Evolutionary conservation across 1,284 basidiomycete genomes (phyloP).

Genomic region (Cutaneotrichosporon sp.): DNA sequence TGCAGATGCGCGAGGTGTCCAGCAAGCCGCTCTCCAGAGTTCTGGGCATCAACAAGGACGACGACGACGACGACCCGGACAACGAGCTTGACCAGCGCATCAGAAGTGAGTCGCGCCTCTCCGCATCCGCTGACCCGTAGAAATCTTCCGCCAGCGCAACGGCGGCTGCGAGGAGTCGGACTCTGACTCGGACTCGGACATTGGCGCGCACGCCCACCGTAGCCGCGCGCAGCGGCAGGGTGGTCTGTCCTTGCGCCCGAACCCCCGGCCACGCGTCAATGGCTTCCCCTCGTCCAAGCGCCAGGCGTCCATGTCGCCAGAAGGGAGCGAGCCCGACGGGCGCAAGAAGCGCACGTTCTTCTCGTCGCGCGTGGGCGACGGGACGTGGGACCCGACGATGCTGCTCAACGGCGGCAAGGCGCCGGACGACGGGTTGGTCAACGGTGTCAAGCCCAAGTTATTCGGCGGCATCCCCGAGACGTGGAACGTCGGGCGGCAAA

Average conservation of each 20-base stretch:
- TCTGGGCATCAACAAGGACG: constrained; percentile 45
- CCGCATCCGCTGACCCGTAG: constrained; percentile 18
- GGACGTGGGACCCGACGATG: constrained; percentile 24
- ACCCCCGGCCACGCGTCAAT: constrained; percentile 24
- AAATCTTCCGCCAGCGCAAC: constrained; percentile 28
- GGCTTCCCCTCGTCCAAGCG: constrained; percentile 26
- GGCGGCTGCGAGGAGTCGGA: constrained; percentile 26
- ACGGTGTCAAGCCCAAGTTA: constrained; percentile 29
- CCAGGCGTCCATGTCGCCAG: constrained; percentile 20
- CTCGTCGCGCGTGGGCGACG: constrained; percentile 21
- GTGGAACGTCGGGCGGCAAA: constrained; percentile 26
- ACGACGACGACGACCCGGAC: constrained; percentile 52
- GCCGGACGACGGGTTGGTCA: constrained; percentile 21
- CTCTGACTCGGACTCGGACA: constrained; percentile 34
- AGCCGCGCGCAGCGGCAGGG: constrained; percentile 33
- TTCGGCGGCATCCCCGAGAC: constrained; percentile 30
- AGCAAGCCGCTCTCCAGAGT: constrained; percentile 47
- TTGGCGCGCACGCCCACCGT: constrained; percentile 27
- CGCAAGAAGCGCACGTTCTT: constrained; percentile 31
- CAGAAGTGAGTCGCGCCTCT: constrained; percentile 37
- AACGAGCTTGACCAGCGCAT: constrained; percentile 51
- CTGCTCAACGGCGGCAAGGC: constrained; percentile 17
- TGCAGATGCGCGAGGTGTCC: constrained; percentile 82
- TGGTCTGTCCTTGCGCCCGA: constrained; percentile 23
- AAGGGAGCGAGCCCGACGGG: constrained; percentile 21